phyloP scores from a whole-genome alignment of 2,329 filamentous ascomycete genomes.

The Fusarium sp. region DNA sequence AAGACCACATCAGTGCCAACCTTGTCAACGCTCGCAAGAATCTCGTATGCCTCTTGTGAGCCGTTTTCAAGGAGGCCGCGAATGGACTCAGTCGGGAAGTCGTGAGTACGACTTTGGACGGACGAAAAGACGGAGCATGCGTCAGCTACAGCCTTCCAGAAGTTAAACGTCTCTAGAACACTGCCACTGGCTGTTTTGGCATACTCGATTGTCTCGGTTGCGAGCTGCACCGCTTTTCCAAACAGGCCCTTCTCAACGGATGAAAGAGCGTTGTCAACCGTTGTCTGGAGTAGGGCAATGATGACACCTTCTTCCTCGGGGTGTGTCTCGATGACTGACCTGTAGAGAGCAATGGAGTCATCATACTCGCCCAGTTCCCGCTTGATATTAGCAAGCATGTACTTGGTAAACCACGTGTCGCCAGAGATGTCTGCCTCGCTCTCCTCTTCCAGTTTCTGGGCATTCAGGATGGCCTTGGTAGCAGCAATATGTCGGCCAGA shows the following conservation, averaged over 20 bases:
- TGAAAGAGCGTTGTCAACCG: conserved; percentile 82
- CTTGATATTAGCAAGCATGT: conserved; percentile 96
- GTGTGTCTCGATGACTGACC: conserved; percentile 74
- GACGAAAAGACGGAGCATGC: conserved; percentile 86
- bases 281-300: conserved; percentile 87
- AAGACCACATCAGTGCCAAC: conserved; percentile 59
- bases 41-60: conserved; percentile 66
- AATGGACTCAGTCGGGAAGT: conserved; percentile 71
- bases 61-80: conserved; percentile 67
- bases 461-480: conserved; percentile 88
- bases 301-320: conserved; percentile 85
- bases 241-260: conserved; percentile 86
- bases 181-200: conserved; percentile 70
- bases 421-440: conserved; percentile 62
- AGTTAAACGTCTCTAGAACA: conserved; percentile 82
- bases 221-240: conserved; percentile 80
- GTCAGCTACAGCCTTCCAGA: conserved; percentile 94
- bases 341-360: conserved; percentile 81
- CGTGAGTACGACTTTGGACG: conserved; percentile 73
- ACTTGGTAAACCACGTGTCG: conserved; percentile 94
- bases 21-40: conserved; percentile 76
- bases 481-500: conserved; percentile 95
- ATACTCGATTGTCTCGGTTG: conserved; percentile 74
- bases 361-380: conserved; percentile 92
- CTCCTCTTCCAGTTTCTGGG: conserved; percentile 76